A percentile compares a stretch with the other conserved stretches of the same genome.
Evolutionary conservation across 371 early-diverging fungal genomes (phyloP).

Genomic region (Mucor indicus): DNA sequence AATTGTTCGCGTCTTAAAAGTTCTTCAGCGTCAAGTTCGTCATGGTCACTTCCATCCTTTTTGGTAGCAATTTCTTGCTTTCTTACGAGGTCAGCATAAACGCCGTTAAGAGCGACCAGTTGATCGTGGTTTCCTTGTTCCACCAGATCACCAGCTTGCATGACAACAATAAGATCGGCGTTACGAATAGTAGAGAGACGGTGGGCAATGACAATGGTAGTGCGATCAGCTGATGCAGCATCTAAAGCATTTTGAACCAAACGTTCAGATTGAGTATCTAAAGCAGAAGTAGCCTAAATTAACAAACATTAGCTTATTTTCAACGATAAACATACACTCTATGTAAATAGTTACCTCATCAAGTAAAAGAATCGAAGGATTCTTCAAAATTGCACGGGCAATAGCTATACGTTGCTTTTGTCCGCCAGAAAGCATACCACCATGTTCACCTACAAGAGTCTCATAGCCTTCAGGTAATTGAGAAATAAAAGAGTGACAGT

Average conservation of each 20-base stretch:
- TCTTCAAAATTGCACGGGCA: slow-evolving; percentile 48
- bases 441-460: slow-evolving; percentile 68
- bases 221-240: slow-evolving; percentile 70
- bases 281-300: slow-evolving; percentile 67
- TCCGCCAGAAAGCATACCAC: slow-evolving; percentile 79
- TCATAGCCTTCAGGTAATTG: slow-evolving; percentile 75
- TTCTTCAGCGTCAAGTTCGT: slow-evolving; percentile 25
- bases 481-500: slow-evolving; percentile 76
- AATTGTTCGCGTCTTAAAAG: slow-evolving; percentile 37
- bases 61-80: slow-evolving; percentile 53
- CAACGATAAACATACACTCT: no score
- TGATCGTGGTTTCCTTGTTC: slow-evolving; percentile 75
- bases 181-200: slow-evolving; percentile 78
- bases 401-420: slow-evolving; percentile 57
- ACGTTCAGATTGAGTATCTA: slow-evolving; percentile 80
- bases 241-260: slow-evolving; percentile 82
- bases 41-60: slow-evolving; percentile 14
- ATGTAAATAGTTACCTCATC: slow-evolving; percentile 51
- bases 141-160: slow-evolving; percentile 67
- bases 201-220: slow-evolving; percentile 94
- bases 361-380: slow-evolving; percentile 40
- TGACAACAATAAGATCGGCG: slow-evolving; percentile 83
- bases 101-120: slow-evolving; percentile 50
- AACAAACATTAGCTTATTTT: no score
- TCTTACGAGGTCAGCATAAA: slow-evolving; percentile 55